These are phyloP conservation scores for Tuber microsphaerosporum DNA, from an alignment of 495 filamentous ascomycete genomes.

Conservation along the genomic window DNA sequence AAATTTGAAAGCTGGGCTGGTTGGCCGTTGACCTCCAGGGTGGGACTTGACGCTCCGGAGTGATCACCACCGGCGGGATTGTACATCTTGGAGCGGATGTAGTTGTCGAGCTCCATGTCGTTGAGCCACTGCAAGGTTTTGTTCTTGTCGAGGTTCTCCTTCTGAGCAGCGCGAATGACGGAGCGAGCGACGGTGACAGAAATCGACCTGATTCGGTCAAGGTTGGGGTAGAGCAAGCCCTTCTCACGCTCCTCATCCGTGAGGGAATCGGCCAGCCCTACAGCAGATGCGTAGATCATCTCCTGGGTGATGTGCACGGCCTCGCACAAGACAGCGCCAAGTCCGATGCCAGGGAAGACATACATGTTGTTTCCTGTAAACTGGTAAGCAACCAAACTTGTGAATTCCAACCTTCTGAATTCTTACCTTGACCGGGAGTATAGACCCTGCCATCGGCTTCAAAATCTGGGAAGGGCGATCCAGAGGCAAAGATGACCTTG, in stretches of 20 bases:
- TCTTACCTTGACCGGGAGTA: conserved; percentile 78
- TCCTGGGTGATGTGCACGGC: conserved; percentile 80
- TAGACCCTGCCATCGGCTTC: conserved; percentile 60
- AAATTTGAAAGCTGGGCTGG: background rate
- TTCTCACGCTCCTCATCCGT: conserved; percentile 70
- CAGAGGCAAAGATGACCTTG: conserved; percentile 85
- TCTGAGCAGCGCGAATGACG: conserved; percentile 84
- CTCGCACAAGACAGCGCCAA: conserved; percentile 89
- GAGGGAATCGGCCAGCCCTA: conserved; percentile 69
- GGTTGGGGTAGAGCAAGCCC: conserved; percentile 85
- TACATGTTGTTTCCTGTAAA: conserved; percentile 67
- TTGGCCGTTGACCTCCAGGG: conserved; percentile 19
- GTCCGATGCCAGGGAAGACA: conserved; percentile 93
- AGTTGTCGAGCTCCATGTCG: conserved; percentile 60
- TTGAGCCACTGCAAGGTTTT: conserved; percentile 53
- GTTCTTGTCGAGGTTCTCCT: conserved; percentile 63
- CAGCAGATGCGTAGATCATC: conserved; percentile 91
- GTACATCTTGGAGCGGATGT: conserved; percentile 66
- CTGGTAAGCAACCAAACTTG: background rate
- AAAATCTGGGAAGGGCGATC: conserved; percentile 80
- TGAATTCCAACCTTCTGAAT: background rate
- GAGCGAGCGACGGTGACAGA: conserved; percentile 78
- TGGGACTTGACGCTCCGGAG: conserved; percentile 22
- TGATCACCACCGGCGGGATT: conserved; percentile 48
- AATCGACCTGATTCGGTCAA: conserved; percentile 84